phyloP scores from a whole-genome alignment of 2,329 filamentous ascomycete species.

The Penicillium occitanis region DNA sequence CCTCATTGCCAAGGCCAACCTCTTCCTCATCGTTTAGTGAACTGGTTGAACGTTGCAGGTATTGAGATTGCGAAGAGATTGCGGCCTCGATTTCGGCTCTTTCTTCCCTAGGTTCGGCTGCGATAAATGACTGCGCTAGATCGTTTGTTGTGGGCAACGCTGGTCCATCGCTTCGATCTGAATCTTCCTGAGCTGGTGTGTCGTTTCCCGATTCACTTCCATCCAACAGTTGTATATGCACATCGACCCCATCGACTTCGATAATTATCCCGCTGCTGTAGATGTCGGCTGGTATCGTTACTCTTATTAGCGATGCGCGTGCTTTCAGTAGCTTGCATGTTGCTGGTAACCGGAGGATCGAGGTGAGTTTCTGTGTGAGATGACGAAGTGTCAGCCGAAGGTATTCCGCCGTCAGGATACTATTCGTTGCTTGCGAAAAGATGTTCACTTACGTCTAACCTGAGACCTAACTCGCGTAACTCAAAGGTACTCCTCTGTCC shows the following conservation, averaged over 20 bases:
- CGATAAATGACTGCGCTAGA: conserved; percentile 61
- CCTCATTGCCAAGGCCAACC: conserved; percentile 53
- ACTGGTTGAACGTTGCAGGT: conserved; percentile 51
- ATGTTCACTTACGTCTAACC: conserved; percentile 62
- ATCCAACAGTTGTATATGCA: conserved; percentile 60
- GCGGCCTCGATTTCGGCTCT: conserved; percentile 59
- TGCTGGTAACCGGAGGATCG: conserved; percentile 70
- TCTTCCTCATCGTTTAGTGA: conserved; percentile 48
- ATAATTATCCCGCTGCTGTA: conserved; percentile 79
- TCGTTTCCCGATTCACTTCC: conserved; percentile 28
- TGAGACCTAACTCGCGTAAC: conserved; percentile 80
- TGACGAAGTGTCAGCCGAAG: neutral
- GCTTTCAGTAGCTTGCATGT: conserved; percentile 71
- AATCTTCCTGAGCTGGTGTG: conserved; percentile 16
- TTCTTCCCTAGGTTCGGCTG: conserved; percentile 58
- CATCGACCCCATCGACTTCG: conserved; percentile 77
- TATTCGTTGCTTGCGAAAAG: neutral
- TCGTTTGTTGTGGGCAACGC: conserved; percentile 58
- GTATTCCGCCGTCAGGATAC: no score
- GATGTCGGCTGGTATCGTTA: conserved; percentile 85
- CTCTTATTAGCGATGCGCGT: conserved; percentile 70
- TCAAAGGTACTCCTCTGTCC: conserved; percentile 82
- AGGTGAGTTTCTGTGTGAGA: conserved; percentile 84
- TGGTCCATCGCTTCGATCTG: conserved; percentile 11
- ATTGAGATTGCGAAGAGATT: conserved; percentile 52